Base-by-base conservation (phyloP, 2,329 filamentous ascomycete species). In the Botrytis sinoallii region DNA sequence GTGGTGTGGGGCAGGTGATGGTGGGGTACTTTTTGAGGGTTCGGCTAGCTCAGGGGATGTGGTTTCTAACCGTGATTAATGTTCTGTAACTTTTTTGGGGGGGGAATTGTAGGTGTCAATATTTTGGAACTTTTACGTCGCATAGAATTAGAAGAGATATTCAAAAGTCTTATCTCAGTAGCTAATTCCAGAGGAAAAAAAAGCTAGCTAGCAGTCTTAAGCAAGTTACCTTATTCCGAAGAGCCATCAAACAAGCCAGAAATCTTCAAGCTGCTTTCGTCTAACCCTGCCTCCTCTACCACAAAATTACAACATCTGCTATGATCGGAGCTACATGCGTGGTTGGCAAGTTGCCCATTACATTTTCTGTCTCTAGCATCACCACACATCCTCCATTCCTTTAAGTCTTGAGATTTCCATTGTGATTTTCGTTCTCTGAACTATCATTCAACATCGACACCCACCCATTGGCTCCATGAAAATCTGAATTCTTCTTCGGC, bases 21-120 rank as follows among this genome's bases (percentile, higher is more conserved):
- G 48, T 64, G 68, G 40, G 40, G 25, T 60, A n/a, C 10, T 38
- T 4, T 48, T 22, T 29, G 35, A 52, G 69, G 46, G 42, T 38
- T 71, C 57, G 69, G 40, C 59, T 71, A 71, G 59, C 16, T 71
- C 44, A 71, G 69, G 69, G 69, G 69, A 52, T 9, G 35, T 55
- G 48, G n/a, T 35, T 40, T 63, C 38, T 22, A 38, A 60, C 18
- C 2, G 7, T n/a, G 48, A 12, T 14, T 5, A 35, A 38, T 60
- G 20, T 60, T 9, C 6, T 25, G 3, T 35, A 25, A 38, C 57
- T 35, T 32, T n/a, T 52, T n/a, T 32, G 3, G 32, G n/a, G n/a
- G n/a, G 2, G 48, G 25, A n/a, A n/a, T 52, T 52, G 46, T 1
- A 52, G 4, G 4, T 52, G 22, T 14, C 22, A 52, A 52, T 12